Base-by-base conservation (phyloP, 2,329 filamentous ascomycete genomes). In the Colletotrichum tofieldiae region DNA sequence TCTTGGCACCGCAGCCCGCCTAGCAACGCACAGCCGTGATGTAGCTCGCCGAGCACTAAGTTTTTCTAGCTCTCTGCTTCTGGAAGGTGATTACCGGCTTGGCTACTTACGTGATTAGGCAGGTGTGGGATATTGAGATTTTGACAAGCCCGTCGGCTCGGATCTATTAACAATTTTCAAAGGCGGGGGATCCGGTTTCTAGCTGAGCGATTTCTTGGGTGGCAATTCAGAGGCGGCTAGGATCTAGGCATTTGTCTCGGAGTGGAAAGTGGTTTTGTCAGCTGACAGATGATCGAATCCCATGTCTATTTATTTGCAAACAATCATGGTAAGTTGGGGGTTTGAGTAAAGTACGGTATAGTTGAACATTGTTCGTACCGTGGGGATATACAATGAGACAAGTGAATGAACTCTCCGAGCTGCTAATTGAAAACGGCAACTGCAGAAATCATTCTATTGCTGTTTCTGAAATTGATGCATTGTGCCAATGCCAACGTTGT, bases 41-140 rank as follows among this genome's bases (percentile, higher is more conserved):
- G 3, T 2, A n/a, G 8, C 29, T 37, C 52, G 63, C 63, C 63
- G 39, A 56, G 51, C 23, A 39, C 26, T 8, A 47, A 18, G 41
- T 37, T 58, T 41, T 11, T 41, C 29, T 4, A 58, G 63, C 63
- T 35, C 26, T 20, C 61, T 55, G 49, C 37, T 45, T 64, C 39
- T 55, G 61, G 61, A 51, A 65, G 63, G 63, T 65, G 14, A 37
- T 8, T 9, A n/a, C 8, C 1, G 29, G 12, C 63, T 65, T 65
- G 51, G 63, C 52, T 47, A 35, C 39, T 65, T 58, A 47, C 52
- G 45, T 12, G 18, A 16, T 47, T 39, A 49, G 51, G 51, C 51
- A 65, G 63, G 41, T 58, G 61, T 26, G 47, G 18, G 60, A 52
- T 63, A 52, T 41, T n/a, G 23, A 16, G 8, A 32, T 20, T 29